Evolutionary conservation across 73 alveolate species (phyloP).

Genomic region (Paramecium octaurelia): DNA sequence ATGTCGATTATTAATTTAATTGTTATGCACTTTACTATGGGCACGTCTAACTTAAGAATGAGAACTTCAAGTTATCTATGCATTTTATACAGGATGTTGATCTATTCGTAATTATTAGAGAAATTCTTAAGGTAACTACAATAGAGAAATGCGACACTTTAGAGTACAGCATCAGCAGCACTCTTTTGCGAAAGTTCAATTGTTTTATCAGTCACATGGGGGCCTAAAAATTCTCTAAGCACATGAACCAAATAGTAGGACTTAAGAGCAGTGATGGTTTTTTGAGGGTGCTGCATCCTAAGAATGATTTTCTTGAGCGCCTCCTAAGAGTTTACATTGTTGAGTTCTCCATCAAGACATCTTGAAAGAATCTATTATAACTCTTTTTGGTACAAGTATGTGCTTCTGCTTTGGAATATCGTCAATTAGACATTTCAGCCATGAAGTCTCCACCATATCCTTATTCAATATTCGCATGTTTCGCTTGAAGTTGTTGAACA

Average conservation of each 20-base stretch:
- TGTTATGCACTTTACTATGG: not conserved
- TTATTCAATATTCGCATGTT: not conserved
- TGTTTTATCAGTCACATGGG: not conserved
- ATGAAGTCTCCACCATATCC: conserved; percentile 16
- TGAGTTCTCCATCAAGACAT: not conserved
- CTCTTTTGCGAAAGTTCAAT: not conserved
- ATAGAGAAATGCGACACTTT: not conserved
- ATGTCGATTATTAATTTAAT: not conserved
- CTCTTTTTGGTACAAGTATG: not conserved
- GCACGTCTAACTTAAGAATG: not conserved
- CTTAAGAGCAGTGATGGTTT: not conserved
- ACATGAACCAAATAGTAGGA: not conserved
- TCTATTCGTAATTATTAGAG: not conserved
- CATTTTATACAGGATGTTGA: not conserved
- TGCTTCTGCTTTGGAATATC: conserved; percentile 25
- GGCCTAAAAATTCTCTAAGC: not conserved
- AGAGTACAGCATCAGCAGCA: not conserved
- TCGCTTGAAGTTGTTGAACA: not conserved
- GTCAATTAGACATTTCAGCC: conserved; percentile 36
- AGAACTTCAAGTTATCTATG: conserved; percentile 23
- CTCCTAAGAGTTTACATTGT: not conserved
- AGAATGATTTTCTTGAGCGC: not conserved
- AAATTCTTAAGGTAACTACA: not conserved
- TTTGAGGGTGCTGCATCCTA: not conserved
- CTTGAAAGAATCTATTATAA: not conserved